Conservation (phyloP, 345 rosid species). For the Noccaea bulbosa region DNA sequence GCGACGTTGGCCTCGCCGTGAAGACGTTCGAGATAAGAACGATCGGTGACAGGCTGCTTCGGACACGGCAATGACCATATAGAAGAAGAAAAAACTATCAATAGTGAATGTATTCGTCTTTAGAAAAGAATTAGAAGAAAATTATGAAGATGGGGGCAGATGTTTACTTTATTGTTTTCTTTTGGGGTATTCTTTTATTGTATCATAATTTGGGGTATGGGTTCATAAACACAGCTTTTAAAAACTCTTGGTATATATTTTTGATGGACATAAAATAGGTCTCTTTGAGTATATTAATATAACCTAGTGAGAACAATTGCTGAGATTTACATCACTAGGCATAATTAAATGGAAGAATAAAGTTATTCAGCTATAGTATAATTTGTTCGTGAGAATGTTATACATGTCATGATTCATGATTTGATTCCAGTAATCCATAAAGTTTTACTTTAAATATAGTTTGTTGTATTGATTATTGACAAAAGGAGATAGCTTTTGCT, state of each 20-base stretch:
- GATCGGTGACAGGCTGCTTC: constrained; percentile 64
- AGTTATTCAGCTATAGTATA: too few species aligned
- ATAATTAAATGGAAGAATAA: too few species aligned
- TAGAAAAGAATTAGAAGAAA: constrained; percentile 13
- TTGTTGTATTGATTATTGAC: constrained; percentile 2
- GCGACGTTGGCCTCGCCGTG: constrained; percentile 54
- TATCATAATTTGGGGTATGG: too few species aligned
- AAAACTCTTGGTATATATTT: constrained; percentile 23
- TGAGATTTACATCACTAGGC: neutral
- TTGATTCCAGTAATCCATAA: neutral
- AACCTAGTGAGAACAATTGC: neutral
- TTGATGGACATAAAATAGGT: neutral
- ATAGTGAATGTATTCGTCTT: constrained; percentile 13
- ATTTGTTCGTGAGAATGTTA: too few species aligned
- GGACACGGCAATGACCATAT: constrained; percentile 64
- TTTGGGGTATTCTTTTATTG: constrained; percentile 38
- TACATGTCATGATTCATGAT: neutral
- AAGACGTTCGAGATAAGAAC: constrained; percentile 73
- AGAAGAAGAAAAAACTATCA: neutral
- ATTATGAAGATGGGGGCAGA: neutral
- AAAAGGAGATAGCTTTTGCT: constrained; percentile 22
- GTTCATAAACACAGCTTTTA: neutral
- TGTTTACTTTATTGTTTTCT: constrained; percentile 19
- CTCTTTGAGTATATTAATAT: neutral
- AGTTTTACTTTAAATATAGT: neutral